Evolutionary conservation across 768 basidiomycete species (phyloP).

Genomic region (Coprinopsis cinerea): DNA sequence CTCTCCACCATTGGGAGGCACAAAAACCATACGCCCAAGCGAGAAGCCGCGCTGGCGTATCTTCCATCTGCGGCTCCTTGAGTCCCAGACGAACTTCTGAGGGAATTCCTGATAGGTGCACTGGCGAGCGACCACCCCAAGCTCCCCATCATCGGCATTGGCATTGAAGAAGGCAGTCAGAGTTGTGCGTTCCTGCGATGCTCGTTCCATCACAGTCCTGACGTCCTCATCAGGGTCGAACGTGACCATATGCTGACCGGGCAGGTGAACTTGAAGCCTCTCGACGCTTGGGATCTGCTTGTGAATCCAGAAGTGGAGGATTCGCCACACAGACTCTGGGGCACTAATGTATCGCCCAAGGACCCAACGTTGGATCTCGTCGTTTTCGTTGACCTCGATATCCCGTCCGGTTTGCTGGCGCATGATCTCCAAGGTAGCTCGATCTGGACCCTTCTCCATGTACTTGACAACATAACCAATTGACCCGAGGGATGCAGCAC

Average conservation of each 20-base stretch:
- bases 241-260: constrained; percentile 30
- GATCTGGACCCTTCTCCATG: constrained; percentile 43
- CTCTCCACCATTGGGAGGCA: constrained; percentile 30
- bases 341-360: constrained; percentile 31
- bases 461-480: constrained; percentile 47
- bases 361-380: constrained; percentile 32
- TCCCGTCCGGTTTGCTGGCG: constrained; percentile 17
- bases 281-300: constrained; percentile 32
- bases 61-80: constrained; percentile 22
- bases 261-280: constrained; percentile 37
- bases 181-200: constrained; percentile 12
- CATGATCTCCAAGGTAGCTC: constrained; percentile 25
- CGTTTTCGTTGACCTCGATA: constrained; percentile 25
- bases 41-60: constrained; percentile 20
- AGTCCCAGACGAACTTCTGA: constrained; percentile 11
- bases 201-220: constrained; percentile 16
- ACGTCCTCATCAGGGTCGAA: constrained; percentile 27
- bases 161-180: constrained; percentile 28
- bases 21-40: constrained; percentile 36
- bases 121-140: background rate
- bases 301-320: constrained; percentile 30
- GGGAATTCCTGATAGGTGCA: constrained; percentile 32
- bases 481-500: constrained; percentile 28
- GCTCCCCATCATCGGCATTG: constrained; percentile 11
- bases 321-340: constrained; percentile 30